Percentiles rank a stretch among this genome's conserved stretches.
Evolutionary conservation across 176 grass and related monocot species (phyloP).

Genomic region (Zea luxurians): DNA sequence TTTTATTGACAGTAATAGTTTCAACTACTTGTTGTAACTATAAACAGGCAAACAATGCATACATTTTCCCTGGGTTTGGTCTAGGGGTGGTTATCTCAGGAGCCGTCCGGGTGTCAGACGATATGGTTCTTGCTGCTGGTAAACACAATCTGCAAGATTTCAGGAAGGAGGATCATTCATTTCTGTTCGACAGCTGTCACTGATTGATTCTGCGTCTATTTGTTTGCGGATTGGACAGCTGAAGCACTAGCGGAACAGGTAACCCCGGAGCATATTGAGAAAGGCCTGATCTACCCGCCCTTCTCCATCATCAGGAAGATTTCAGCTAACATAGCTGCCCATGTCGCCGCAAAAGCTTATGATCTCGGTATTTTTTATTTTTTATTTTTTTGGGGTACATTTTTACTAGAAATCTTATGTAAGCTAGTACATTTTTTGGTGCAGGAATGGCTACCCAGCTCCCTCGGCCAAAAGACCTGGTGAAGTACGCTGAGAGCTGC

Average conservation of each 20-base stretch:
- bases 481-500: slow-evolving; percentile 77
- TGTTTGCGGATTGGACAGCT: slow-evolving; percentile 50
- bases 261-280: slow-evolving; percentile 65
- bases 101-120: slow-evolving; percentile 69
- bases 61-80: slow-evolving; percentile 93
- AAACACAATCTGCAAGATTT: slow-evolving; percentile 26
- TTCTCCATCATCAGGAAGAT: slow-evolving; percentile 83
- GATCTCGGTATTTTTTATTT: slow-evolving; percentile 58
- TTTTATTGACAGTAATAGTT: background rate
- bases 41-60: slow-evolving; percentile 91
- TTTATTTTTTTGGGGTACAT: background rate
- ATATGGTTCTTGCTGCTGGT: slow-evolving; percentile 92
- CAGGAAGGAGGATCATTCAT: background rate
- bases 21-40: slow-evolving; percentile 17
- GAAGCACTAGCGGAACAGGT: slow-evolving; percentile 72
- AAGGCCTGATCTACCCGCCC: slow-evolving; percentile 85
- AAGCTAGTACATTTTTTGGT: background rate
- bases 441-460: slow-evolving; percentile 79
- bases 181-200: background rate
- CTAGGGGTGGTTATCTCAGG: slow-evolving; percentile 86
- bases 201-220: slow-evolving; percentile 14
- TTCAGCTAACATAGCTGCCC: slow-evolving; percentile 72
- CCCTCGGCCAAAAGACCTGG: slow-evolving; percentile 63
- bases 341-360: slow-evolving; percentile 72
- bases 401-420: background rate